Conservation (phyloP, 164 flowering plant genomes). For the Sextonia rubra region DNA sequence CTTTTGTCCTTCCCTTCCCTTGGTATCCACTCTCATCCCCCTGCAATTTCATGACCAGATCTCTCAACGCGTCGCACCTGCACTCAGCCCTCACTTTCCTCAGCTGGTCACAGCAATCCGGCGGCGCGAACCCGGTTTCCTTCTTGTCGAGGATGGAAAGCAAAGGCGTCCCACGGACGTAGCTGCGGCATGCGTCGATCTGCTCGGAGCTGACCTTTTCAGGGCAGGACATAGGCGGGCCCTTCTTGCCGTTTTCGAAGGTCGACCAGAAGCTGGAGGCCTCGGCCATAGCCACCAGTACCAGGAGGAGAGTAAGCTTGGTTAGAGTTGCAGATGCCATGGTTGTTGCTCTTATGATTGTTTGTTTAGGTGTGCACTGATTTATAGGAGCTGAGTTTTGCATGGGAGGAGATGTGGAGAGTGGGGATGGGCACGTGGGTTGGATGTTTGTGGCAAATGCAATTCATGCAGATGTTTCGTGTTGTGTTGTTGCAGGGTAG, state of each 20-base stretch:
- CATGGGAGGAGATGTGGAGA: no score
- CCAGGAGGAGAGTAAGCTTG: not conserved
- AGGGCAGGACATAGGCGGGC: no score
- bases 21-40: not conserved
- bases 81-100: constrained; percentile 1
- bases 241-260: no score
- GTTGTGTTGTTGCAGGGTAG: no score
- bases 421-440: no score
- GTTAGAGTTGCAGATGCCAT: not conserved
- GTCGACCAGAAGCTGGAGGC: no score
- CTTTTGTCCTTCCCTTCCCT: not conserved
- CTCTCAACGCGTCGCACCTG: not conserved
- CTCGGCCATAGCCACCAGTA: not conserved
- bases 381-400: no score
- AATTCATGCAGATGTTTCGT: no score
- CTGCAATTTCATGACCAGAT: not conserved
- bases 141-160: not conserved
- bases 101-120: not conserved
- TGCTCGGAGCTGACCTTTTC: not conserved
- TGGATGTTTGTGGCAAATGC: no score
- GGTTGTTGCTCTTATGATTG: not conserved
- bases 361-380: not conserved
- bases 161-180: not conserved
- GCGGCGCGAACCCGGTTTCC: not conserved
- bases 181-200: not conserved